Conservation (phyloP, 768 basidiomycete species). For the Galerina marginata region DNA sequence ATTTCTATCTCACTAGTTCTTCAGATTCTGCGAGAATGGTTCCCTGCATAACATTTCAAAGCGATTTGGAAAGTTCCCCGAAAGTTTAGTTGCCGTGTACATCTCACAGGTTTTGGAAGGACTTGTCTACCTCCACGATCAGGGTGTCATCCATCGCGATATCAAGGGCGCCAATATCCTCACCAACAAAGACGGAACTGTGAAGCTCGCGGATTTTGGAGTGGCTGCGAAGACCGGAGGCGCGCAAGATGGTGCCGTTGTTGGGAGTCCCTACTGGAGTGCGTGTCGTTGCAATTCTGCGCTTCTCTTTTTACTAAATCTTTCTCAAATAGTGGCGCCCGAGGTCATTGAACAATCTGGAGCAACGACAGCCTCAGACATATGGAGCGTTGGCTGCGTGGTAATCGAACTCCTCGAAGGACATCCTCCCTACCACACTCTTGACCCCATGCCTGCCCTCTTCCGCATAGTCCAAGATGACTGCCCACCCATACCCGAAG, state of each 20-base stretch:
- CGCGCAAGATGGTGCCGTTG: constrained; percentile 87
- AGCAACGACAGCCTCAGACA: constrained; percentile 95
- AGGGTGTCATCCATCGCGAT: constrained; percentile 98
- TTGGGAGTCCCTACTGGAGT: constrained; percentile 99
- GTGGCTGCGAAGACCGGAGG: constrained; percentile 84
- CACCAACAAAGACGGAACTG: constrained; percentile 97
- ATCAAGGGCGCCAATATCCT: constrained; percentile 99
- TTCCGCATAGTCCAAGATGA: constrained; percentile 99
- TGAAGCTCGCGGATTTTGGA: constrained; percentile 99
- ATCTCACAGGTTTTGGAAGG: constrained; percentile 96
- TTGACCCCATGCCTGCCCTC: constrained; percentile 97
- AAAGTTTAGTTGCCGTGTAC: constrained; percentile 94
- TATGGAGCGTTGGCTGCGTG: constrained; percentile 98
- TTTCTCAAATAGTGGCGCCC: constrained; percentile 77
- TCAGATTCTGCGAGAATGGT: constrained; percentile 96
- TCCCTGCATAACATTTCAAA: constrained; percentile 95
- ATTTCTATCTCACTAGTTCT: background rate
- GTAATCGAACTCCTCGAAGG: constrained; percentile 93
- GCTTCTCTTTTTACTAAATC: constrained; percentile 9
- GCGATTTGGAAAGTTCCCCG: constrained; percentile 98
- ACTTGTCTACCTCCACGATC: constrained; percentile 95
- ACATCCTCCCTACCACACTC: constrained; percentile 93
- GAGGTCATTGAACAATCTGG: constrained; percentile 99
- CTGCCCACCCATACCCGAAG: constrained; percentile 94
- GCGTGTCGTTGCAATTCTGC: constrained; percentile 34